phyloP scores from a whole-genome alignment of 2,329 filamentous ascomycete species.

The Aureobasidium sp. region DNA sequence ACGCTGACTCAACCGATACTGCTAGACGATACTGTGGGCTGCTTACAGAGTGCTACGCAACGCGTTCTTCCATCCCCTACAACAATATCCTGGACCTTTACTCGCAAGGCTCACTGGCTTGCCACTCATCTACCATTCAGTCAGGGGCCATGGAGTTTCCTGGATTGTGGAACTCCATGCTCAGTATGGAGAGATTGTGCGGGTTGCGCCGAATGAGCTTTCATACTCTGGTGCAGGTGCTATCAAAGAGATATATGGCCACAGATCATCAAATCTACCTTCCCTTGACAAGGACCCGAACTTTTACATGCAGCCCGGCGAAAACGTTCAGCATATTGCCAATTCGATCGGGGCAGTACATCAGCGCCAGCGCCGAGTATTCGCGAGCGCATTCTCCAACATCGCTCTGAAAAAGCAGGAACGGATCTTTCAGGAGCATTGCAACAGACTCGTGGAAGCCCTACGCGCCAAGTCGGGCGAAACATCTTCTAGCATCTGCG shows the following conservation, averaged over 20 bases:
- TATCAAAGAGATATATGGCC: constrained; percentile 36
- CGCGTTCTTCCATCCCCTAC: constrained; percentile 1
- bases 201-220: constrained; percentile 42
- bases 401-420: constrained; percentile 38
- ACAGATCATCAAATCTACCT: constrained; percentile 16
- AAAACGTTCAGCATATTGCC: constrained; percentile 28
- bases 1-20: too few relatives aligned
- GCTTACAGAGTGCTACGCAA: too few relatives aligned
- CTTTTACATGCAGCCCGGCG: constrained; percentile 37
- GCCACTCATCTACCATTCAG: not conserved
- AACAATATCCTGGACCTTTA: not conserved
- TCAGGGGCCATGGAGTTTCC: not conserved
- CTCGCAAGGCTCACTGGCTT: too few relatives aligned
- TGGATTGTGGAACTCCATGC: constrained; percentile 23
- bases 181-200: constrained; percentile 41
- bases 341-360: constrained; percentile 27
- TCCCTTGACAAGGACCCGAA: constrained; percentile 30
- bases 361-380: constrained; percentile 28
- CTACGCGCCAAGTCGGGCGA: constrained; percentile 40
- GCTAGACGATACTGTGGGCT: too few relatives aligned
- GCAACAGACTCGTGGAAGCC: constrained; percentile 32
- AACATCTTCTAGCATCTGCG: constrained; percentile 29
- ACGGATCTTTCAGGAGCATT: constrained; percentile 32
- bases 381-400: constrained; percentile 37
- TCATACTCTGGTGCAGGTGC: constrained; percentile 34